Evolutionary conservation across 129 eudicot species (phyloP), one percentile per base, ranked within the genome.

Genomic region (Pulicaria dysenterica): DNA sequence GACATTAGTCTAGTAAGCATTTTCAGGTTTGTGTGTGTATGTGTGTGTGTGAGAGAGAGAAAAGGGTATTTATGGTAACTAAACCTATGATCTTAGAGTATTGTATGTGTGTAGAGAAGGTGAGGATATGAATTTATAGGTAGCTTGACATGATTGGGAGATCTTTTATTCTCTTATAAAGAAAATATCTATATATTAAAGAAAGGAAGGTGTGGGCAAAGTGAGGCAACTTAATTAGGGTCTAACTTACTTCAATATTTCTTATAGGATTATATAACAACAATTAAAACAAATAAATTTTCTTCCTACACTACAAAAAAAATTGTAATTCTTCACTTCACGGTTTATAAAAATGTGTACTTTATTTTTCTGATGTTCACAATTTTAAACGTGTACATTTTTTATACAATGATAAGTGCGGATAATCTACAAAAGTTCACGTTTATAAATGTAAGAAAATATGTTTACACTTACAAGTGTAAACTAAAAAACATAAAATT

Each of bases 1-100:
- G 68, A 11, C 67, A 66, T 45, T 39, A 75, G 16, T 67, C 69
- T 76, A 57, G 69, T 11, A 38, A 76, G 68, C 80, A 75, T 66
- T 36, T 65, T 74, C 47, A 53, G 37, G 54, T 40, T 24, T 40
- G 5, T 8, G 45, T 71, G 41, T 54, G 19, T 38, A 2, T 24
- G 31, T 24, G 31, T 0, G 31, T n/a, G 36, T 6, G 40, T 17
- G 47, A 41, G 24, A 24, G 16, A 58, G 51, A 41, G 40, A 71
- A 67, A 55, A 14, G 11, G 37, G 49, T 38, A 43, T 6, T 73
- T 37, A 42, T 47, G 48, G 24, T 12, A 14, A 1, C 8, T 14
- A 3, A 24, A 8, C 42, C 37, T 63, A 11, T 4, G 15, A 17
- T 12, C 37, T 2, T 3, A 39, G 34, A 55, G 51, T 19, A 8